Percentiles rank a stretch among this genome's conserved stretches.
Conservation (phyloP, 306 rosid species). For the Mimosa pudica region DNA sequence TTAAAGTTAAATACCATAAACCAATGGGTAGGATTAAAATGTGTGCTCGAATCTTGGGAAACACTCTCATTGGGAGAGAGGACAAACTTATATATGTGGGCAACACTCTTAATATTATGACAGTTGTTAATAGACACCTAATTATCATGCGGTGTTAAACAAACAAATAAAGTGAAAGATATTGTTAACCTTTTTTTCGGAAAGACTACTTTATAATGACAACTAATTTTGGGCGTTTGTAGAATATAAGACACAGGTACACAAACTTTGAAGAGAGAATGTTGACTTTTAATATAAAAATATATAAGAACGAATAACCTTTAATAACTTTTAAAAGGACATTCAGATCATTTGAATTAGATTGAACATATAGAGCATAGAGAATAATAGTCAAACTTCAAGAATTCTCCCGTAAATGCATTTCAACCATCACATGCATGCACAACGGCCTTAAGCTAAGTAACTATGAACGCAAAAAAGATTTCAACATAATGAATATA, state of each 20-base stretch:
- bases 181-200: neutral
- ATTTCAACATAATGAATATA: constrained; percentile 10
- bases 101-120: no score
- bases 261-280: constrained; percentile 21
- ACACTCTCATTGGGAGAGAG: no score
- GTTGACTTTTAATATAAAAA: constrained; percentile 8
- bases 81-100: no score
- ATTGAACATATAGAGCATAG: constrained; percentile 19
- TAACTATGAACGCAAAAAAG: neutral
- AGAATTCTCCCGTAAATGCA: constrained; percentile 20
- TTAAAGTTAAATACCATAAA: neutral
- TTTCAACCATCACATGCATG: neutral
- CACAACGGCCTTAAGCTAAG: neutral
- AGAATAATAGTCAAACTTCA: constrained; percentile 32
- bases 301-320: neutral
- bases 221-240: neutral
- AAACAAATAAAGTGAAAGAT: neutral
- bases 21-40: no score
- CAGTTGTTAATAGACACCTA: no score
- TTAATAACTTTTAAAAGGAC: neutral
- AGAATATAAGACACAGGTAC: constrained; percentile 9
- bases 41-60: no score
- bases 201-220: neutral
- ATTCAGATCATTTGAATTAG: constrained; percentile 18
- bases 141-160: no score